phyloP scores from a whole-genome alignment of 352 stramenopile genomes.

The Pythium chondricola region DNA sequence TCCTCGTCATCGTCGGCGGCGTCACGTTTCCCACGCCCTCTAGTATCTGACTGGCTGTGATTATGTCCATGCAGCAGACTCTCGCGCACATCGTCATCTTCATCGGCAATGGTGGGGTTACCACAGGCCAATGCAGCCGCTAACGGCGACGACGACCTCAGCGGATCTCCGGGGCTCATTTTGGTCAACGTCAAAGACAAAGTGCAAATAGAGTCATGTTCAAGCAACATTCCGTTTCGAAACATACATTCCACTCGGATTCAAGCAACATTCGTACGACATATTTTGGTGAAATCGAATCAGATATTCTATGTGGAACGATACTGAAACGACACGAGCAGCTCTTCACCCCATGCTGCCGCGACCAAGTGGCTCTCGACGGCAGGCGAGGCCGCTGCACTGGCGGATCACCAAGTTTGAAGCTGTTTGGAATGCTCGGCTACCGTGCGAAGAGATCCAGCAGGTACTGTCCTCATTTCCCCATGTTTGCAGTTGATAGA shows the following conservation, averaged over 20 bases:
- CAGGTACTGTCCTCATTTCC: no score
- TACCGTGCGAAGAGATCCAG: no score
- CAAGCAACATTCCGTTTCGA: conserved; percentile 2
- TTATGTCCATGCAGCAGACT: conserved; percentile 8
- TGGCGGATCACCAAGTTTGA: no score
- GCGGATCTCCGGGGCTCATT: conserved; percentile 1
- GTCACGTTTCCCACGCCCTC: background rate
- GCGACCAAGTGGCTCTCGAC: no score
- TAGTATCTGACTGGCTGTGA: background rate
- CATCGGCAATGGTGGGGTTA: background rate
- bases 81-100: conserved; percentile 12
- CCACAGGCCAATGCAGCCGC: conserved; percentile 14
- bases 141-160: conserved; percentile 11
- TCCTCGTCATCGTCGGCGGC: conserved; percentile 28
- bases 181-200: background rate
- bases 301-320: background rate
- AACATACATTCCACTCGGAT: background rate
- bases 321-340: background rate
- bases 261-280: conserved; percentile 8
- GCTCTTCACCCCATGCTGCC: no score
- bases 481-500: no score
- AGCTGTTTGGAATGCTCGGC: no score
- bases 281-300: background rate
- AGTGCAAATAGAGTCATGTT: background rate
- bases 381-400: no score